Conservation (phyloP, 1,139 yeast genomes). For the Kluyveromyces sp. region DNA sequence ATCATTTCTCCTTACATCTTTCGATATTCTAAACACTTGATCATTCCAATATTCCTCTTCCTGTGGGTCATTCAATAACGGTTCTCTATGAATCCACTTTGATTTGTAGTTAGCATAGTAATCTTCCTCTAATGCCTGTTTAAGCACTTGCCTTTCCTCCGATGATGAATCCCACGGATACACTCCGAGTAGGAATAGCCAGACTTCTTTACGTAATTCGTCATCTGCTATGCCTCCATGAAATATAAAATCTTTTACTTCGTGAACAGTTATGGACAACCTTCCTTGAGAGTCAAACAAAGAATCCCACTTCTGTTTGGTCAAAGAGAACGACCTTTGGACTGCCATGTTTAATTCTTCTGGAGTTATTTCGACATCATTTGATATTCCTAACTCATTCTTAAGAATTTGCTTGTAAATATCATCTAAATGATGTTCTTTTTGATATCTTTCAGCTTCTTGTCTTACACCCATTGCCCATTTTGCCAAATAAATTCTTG, state of each 20-base stretch:
- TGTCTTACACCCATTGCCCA: slow-evolving; percentile 96
- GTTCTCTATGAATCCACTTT: slow-evolving; percentile 41
- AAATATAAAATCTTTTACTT: slow-evolving; percentile 73
- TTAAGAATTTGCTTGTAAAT: slow-evolving; percentile 52
- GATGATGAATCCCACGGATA: slow-evolving; percentile 81
- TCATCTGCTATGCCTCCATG: slow-evolving; percentile 74
- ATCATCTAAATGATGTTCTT: slow-evolving; percentile 48
- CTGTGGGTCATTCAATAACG: slow-evolving; percentile 39
- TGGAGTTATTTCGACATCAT: slow-evolving; percentile 36
- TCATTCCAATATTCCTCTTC: slow-evolving; percentile 75
- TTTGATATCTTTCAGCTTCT: slow-evolving; percentile 73
- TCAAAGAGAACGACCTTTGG: slow-evolving; percentile 43
- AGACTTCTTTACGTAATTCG: slow-evolving; percentile 59
- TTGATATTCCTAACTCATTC: slow-evolving; percentile 56
- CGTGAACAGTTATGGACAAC: slow-evolving; percentile 60
- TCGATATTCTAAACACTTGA: slow-evolving; percentile 82
- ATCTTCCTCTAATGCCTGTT: slow-evolving; percentile 50
- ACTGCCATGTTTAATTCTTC: slow-evolving; percentile 26
- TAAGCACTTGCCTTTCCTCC: slow-evolving; percentile 57
- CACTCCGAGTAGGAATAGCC: slow-evolving; percentile 79
- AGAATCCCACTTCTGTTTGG: slow-evolving; percentile 72
- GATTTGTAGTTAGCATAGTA: slow-evolving; percentile 59
- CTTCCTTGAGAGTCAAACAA: slow-evolving; percentile 78
- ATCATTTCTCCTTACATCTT: slow-evolving; percentile 90
- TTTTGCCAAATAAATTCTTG: slow-evolving; percentile 83